Evolutionary conservation across 2,329 filamentous ascomycete genomes (phyloP), one percentile per base, ranked within the genome.

Genomic region (Xenoacremonium recifei): DNA sequence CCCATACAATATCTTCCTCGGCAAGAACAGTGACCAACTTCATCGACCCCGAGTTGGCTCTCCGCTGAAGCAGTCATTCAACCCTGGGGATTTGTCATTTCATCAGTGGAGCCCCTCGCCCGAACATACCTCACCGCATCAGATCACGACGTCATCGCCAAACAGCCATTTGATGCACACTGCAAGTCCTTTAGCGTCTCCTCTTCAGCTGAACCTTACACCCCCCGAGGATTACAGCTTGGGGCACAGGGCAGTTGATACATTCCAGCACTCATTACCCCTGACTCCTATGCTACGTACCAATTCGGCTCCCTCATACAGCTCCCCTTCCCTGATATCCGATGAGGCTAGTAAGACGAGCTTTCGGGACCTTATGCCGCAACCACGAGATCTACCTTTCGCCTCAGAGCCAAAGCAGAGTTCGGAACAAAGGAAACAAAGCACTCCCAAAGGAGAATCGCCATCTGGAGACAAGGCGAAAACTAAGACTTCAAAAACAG

Each of bases 311-410:
- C 23, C 23, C 23, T 27, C 23, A 13, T 13, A 13, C 23, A 7
- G 7, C 23, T 13, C 23, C 7, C 23, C 13, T 9, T 7, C 23
- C 9, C 27, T 18, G 15, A 15, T 5, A 21, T n/a, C n/a, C n/a
- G 10, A 11, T 15, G 21, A 4, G 2, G 9, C 18, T 27, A 13
- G 13, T 13, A 13, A 13, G 13, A 27, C 39, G n/a, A 34, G 48
- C 31, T 65, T 63, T 39, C 57, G 55, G 16, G 42, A 56, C 29
- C 36, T 55, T 2, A 59, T 65, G 58, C 63, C 63, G 4, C 54
- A 32, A 12, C 61, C 60, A 31, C 59, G 63, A 15, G 49, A 52
- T 10, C 54, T 65, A 10, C 63, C 63, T 3, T 64, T 63, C 32
- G 39, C 39, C 23, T 35, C 42, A 13, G 15, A 23, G 3, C 6